Evolutionary conservation across 2,329 filamentous ascomycete species (phyloP).

Genomic region (Penicillium sp.): DNA sequence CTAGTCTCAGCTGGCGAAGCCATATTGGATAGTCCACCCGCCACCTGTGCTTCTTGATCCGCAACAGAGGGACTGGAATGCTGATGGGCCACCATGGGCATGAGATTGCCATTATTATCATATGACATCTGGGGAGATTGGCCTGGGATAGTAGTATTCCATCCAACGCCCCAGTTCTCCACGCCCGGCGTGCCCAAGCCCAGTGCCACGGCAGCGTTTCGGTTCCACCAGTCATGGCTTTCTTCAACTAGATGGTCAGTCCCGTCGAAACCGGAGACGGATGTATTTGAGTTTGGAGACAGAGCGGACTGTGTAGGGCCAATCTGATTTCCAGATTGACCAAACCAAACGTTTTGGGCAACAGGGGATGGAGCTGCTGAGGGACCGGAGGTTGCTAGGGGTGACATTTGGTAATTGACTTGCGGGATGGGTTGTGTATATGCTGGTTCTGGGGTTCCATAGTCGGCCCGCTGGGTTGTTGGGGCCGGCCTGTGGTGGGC

Average conservation of each 20-base stretch:
- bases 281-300: slow-evolving; percentile 28
- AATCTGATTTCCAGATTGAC: slow-evolving; percentile 5
- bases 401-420: slow-evolving; percentile 16
- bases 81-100: slow-evolving; percentile 7
- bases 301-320: slow-evolving; percentile 16
- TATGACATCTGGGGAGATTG: slow-evolving; percentile 10
- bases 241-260: slow-evolving; percentile 63
- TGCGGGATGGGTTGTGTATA: slow-evolving; percentile 30
- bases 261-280: slow-evolving; percentile 58
- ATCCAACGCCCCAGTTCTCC: slow-evolving; percentile 56
- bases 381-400: slow-evolving; percentile 5
- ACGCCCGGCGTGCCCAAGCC: slow-evolving; percentile 54
- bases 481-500: slow-evolving; percentile 18
- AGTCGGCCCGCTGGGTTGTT: slow-evolving; percentile 20
- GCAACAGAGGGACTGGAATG: slow-evolving; percentile 4
- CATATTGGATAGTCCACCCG: slow-evolving; percentile 1
- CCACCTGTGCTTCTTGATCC: slow-evolving; percentile 2
- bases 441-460: slow-evolving; percentile 33
- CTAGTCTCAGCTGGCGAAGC: background rate
- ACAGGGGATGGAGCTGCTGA: slow-evolving; percentile 7
- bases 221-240: slow-evolving; percentile 65
- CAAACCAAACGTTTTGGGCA: slow-evolving; percentile 31
- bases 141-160: slow-evolving; percentile 23
- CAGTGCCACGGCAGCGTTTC: slow-evolving; percentile 61
- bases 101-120: slow-evolving; percentile 4